Evolutionary conservation across 2,329 filamentous ascomycete species (phyloP).

Genomic region (Endoconidiophora laricicola): DNA sequence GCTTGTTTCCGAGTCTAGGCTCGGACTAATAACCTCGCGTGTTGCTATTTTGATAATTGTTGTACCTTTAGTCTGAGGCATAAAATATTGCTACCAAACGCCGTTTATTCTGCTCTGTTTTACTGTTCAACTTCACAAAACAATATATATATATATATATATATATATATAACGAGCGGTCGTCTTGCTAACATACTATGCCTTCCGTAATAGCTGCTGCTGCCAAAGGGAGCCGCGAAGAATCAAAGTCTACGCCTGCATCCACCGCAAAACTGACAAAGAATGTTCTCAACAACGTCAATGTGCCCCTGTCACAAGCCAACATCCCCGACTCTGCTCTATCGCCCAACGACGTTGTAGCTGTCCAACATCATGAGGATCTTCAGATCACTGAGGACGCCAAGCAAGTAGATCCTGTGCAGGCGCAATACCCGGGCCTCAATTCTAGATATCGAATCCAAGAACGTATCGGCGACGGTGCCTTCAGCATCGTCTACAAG

Average conservation of each 20-base stretch:
- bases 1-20: neutral
- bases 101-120: too few relatives aligned
- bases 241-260: slow-evolving; percentile 1
- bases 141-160: too few relatives aligned
- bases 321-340: neutral
- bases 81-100: too few relatives aligned
- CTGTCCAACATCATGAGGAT: slow-evolving; percentile 8
- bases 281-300: neutral
- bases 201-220: neutral
- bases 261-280: neutral
- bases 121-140: too few relatives aligned
- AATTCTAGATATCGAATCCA: slow-evolving; percentile 56
- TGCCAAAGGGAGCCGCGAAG: slow-evolving; percentile 11
- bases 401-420: neutral
- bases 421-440: slow-evolving; percentile 22
- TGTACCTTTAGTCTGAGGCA: neutral
- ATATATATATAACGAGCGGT: too few relatives aligned
- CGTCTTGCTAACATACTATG: neutral
- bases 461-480: slow-evolving; percentile 72
- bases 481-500: slow-evolving; percentile 96
- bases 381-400: neutral
- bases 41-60: neutral
- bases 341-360: slow-evolving; percentile 5
- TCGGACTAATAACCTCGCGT: neutral
- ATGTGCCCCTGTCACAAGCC: neutral